Conservation (phyloP, 2,329 filamentous ascomycete species). For the Mycocentrospora acerina region DNA sequence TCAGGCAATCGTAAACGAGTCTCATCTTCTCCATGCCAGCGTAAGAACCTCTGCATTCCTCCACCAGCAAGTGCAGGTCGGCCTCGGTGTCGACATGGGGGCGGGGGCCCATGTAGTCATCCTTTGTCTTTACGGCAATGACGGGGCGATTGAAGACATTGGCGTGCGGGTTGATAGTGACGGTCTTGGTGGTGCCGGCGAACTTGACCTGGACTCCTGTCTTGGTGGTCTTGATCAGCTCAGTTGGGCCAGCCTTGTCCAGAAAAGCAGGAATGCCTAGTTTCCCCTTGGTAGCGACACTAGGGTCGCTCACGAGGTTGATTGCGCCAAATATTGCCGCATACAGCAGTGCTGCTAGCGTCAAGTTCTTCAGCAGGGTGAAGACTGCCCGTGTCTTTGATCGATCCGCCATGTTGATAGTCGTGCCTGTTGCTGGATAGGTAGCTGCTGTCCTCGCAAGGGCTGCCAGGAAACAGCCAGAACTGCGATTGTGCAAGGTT, state of each 20-base stretch:
- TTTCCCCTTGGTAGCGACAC: constrained; percentile 42
- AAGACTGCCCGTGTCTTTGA: constrained; percentile 35
- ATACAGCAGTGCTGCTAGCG: constrained; percentile 47
- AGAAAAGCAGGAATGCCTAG: constrained; percentile 46
- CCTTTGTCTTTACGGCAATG: constrained; percentile 52
- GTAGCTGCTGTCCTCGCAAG: constrained; percentile 13
- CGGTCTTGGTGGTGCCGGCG: constrained; percentile 42
- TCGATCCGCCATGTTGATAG: constrained; percentile 37
- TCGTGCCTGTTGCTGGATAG: constrained; percentile 15
- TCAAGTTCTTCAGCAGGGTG: constrained; percentile 47
- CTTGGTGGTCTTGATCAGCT: constrained; percentile 45
- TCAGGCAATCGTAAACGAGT: constrained; percentile 55
- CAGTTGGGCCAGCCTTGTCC: constrained; percentile 44
- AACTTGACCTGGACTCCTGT: constrained; percentile 47
- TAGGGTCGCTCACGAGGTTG: constrained; percentile 45
- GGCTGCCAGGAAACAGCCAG: constrained; percentile 14
- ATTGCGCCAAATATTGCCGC: constrained; percentile 45
- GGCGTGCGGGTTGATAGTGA: constrained; percentile 54
- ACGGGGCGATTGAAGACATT: constrained; percentile 58
- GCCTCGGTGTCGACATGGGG: constrained; percentile 57
- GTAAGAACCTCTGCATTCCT: constrained; percentile 56
- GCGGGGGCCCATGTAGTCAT: constrained; percentile 54
- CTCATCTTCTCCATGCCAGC: constrained; percentile 57
- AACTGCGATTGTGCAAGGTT: background rate
- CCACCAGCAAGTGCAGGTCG: constrained; percentile 54